Conservation (phyloP, 768 basidiomycete genomes). For the Amylocystis lapponica region DNA sequence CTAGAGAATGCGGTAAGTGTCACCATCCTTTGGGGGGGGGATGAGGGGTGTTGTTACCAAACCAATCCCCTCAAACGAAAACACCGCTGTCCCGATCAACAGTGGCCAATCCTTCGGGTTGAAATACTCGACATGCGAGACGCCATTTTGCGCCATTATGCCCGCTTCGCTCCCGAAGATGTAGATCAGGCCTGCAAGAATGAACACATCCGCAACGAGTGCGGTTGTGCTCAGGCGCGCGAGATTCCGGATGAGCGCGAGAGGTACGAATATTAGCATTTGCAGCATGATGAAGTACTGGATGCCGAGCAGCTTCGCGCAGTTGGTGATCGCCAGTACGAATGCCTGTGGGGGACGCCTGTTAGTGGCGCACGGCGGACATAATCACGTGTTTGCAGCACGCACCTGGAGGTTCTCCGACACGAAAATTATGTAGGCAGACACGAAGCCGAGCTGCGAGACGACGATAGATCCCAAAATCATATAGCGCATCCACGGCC, state of each 20-base stretch:
- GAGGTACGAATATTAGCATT: conserved; percentile 80
- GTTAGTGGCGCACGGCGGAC: neutral
- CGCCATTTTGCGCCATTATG: conserved; percentile 60
- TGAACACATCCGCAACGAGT: conserved; percentile 91
- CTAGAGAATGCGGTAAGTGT: conserved; percentile 26
- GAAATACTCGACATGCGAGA: conserved; percentile 80
- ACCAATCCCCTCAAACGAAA: conserved; percentile 97
- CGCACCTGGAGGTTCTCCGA: conserved; percentile 74
- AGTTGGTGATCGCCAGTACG: conserved; percentile 74
- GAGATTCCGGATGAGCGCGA: conserved; percentile 88
- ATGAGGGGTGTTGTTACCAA: conserved; percentile 54
- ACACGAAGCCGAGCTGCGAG: conserved; percentile 86
- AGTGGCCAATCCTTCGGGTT: conserved; percentile 87
- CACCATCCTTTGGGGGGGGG: too few species aligned
- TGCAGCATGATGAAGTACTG: conserved; percentile 81
- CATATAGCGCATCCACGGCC: conserved; percentile 85
- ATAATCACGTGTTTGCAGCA: too few species aligned
- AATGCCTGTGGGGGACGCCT: conserved; percentile 79
- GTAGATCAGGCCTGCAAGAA: conserved; percentile 81
- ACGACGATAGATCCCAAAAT: conserved; percentile 85
- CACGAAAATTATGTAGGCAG: conserved; percentile 94
- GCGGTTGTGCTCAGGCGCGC: conserved; percentile 91
- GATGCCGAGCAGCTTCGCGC: conserved; percentile 59
- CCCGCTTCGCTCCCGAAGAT: conserved; percentile 83
- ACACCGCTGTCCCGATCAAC: conserved; percentile 94